phyloP scores from a whole-genome alignment of 2,329 filamentous ascomycete species.

The Diaporthe velutina region DNA sequence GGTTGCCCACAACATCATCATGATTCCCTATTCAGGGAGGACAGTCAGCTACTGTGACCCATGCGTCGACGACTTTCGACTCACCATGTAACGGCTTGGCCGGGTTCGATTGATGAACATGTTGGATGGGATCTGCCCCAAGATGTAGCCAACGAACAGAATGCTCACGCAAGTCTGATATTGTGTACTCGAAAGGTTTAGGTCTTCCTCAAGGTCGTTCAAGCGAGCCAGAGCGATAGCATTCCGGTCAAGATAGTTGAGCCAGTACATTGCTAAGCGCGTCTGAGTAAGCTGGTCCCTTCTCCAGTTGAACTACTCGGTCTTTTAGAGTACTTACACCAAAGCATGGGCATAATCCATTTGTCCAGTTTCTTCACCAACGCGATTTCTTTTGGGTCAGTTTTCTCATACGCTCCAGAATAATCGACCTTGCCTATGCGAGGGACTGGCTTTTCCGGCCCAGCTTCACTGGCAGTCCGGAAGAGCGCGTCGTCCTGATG shows the following conservation, averaged over 20 bases:
- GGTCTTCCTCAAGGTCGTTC: conserved; percentile 65
- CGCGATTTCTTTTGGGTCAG: conserved; percentile 50
- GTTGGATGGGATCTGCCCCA: conserved; percentile 44
- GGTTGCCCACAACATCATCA: conserved; percentile 56
- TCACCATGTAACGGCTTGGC: conserved; percentile 60
- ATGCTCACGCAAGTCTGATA: conserved; percentile 64
- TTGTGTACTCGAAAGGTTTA: conserved; percentile 60
- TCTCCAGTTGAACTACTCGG: not conserved
- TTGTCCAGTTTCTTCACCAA: conserved; percentile 54
- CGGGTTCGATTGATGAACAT: conserved; percentile 42
- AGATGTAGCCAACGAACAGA: conserved; percentile 60
- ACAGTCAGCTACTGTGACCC: conserved; percentile 51
- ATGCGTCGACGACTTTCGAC: conserved; percentile 54
- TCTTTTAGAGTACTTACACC: conserved; percentile 24
- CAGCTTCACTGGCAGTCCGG: conserved; percentile 16
- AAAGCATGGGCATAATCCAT: conserved; percentile 56
- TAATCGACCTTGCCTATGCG: conserved; percentile 17
- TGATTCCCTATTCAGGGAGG: conserved; percentile 44
- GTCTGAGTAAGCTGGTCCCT: not conserved
- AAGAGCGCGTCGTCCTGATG: conserved; percentile 22
- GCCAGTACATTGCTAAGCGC: conserved; percentile 31
- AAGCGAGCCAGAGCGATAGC: conserved; percentile 70
- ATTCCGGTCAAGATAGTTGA: conserved; percentile 59
- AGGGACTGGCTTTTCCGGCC: conserved; percentile 17
- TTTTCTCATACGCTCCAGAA: conserved; percentile 43